Evolutionary conservation across 345 rosid genomes (phyloP), one percentile per base, ranked within the genome.

Genomic region (Lepidium sativum): DNA sequence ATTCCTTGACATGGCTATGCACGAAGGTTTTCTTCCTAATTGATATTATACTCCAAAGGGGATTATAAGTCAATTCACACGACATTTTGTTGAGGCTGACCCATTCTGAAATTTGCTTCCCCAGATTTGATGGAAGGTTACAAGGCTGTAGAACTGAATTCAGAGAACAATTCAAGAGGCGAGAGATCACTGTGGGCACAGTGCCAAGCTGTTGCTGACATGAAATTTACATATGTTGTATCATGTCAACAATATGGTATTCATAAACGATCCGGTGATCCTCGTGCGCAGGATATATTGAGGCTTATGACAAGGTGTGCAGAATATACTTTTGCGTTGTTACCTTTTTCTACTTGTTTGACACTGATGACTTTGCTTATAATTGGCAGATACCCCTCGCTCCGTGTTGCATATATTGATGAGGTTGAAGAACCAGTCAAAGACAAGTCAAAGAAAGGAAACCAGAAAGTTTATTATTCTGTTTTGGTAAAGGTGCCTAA

Each of bases 191-290:
- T 95, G 53, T 79, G 89, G 81, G 86, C 88, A 35, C 94, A 88
- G 50, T 95, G 96, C 76, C 97, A 95, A 82, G 97, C 99, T 2
- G 89, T 91, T 31, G 90, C 99, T 68, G 99, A 95, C 81, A 90
- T 95, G 95, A 95, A 95, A 70, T 95, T 95, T 67, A 80, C 91
- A 5, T 88, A 81, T 79, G 96, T 95, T 44, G 99, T 95, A 32
- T 95, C 99, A 58, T 95, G 99, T 74, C 99, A 91, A 73, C 91
- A 78, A 57, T 95, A 95, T 78, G 99, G 99, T 38, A 91, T 82
- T 65, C 83, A 91, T 66, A 95, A 95, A 79, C 79, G 97, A 63
- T 85, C 96, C 11, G 95, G 91, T 56, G 79, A 83, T 78, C 66
- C 65, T 49, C 88, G 95, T 78, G 97, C 99, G 11, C 95, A 84